Evolutionary conservation across 768 basidiomycete species (phyloP).

Genomic region (Tremella yokohamensis): DNA sequence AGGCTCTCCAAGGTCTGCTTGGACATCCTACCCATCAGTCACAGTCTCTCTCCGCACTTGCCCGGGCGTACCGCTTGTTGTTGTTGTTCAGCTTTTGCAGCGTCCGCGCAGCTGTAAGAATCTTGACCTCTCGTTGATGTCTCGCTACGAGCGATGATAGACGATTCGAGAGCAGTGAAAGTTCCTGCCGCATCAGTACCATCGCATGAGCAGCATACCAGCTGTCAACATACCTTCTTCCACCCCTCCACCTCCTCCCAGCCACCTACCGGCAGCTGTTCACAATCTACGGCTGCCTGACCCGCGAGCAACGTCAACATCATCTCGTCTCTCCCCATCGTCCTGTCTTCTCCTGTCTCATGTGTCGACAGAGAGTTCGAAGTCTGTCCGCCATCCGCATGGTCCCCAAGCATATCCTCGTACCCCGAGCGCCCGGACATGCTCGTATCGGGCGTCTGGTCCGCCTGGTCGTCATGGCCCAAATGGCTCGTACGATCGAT

Average conservation of each 20-base stretch:
- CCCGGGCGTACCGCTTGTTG: conserved; percentile 46
- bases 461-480: not conserved
- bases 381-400: not conserved
- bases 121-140: conserved; percentile 52
- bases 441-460: conserved; percentile 1
- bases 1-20: conserved; percentile 51
- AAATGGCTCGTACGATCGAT: too few relatives aligned
- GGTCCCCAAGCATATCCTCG: not conserved
- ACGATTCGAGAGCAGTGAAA: conserved; percentile 42
- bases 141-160: conserved; percentile 40
- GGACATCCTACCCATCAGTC: conserved; percentile 39
- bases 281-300: conserved; percentile 89
- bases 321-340: conserved; percentile 62
- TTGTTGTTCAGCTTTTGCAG: conserved; percentile 49
- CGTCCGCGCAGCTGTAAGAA: conserved; percentile 51
- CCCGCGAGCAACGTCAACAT: conserved; percentile 85
- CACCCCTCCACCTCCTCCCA: conserved; percentile 69
- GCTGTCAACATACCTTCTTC: conserved; percentile 59
- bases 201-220: not conserved
- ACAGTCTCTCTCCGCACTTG: not conserved
- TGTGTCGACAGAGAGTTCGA: too few relatives aligned
- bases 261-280: conserved; percentile 70
- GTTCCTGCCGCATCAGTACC: conserved; percentile 30
- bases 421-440: conserved; percentile 4
- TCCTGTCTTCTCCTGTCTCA: conserved; percentile 1